A percentile compares a stretch with the other conserved stretches of the same genome.
Conservation (phyloP, 2,329 filamentous ascomycete genomes). For the Penicillium rolfsii region DNA sequence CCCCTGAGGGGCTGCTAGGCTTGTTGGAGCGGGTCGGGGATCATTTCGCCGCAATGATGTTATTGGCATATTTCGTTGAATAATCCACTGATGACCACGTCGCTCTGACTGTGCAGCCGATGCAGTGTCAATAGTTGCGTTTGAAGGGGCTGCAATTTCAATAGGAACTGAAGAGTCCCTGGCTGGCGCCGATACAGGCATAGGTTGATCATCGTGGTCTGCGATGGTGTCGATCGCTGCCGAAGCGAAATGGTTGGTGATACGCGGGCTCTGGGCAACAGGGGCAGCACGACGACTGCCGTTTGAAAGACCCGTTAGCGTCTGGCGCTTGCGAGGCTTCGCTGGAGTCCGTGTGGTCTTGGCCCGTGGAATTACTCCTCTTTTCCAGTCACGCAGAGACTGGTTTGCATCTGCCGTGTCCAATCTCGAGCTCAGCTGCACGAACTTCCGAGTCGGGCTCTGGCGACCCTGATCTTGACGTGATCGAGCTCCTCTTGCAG, state of each 20-base stretch:
- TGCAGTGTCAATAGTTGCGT: background rate
- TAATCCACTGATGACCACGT: constrained; percentile 38
- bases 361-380: constrained; percentile 46
- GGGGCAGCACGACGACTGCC: constrained; percentile 17
- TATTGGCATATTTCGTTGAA: constrained; percentile 39
- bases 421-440: constrained; percentile 54
- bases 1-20: constrained; percentile 27
- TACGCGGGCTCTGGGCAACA: constrained; percentile 4
- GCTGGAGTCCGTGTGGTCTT: constrained; percentile 24
- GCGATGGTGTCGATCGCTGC: constrained; percentile 1
- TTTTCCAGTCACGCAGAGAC: constrained; percentile 56
- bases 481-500: constrained; percentile 55
- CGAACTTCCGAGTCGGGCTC: constrained; percentile 56
- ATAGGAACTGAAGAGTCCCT: background rate
- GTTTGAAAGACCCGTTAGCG: constrained; percentile 28
- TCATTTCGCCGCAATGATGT: constrained; percentile 42
- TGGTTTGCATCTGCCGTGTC: constrained; percentile 60
- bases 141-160: constrained; percentile 8
- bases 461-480: constrained; percentile 54
- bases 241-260: constrained; percentile 9
- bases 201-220: constrained; percentile 8
- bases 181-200: constrained; percentile 9
- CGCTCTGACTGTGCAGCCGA: constrained; percentile 21
- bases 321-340: constrained; percentile 28
- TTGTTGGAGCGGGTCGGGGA: constrained; percentile 42